These are phyloP conservation scores for Clonostachys sp. DNA, from an alignment of 2,329 filamentous ascomycete genomes.

Conservation along the genomic window DNA sequence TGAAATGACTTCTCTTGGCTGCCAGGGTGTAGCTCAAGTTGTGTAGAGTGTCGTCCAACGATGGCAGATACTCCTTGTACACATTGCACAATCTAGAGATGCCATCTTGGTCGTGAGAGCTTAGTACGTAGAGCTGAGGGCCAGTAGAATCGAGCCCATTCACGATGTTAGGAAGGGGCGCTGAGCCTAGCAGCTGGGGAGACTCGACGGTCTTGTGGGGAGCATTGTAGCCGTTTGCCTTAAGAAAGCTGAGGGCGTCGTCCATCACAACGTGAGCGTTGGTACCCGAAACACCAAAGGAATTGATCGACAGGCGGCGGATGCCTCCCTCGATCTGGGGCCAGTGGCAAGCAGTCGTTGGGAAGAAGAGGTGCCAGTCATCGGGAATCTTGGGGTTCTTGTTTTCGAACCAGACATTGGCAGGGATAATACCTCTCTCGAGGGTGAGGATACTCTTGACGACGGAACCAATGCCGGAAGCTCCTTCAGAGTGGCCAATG, in stretches of 20 bases:
- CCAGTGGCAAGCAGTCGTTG: slow-evolving; percentile 14
- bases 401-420: slow-evolving; percentile 20
- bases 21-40: slow-evolving; percentile 3
- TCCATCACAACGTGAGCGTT: slow-evolving; percentile 17
- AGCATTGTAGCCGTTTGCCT: too few relatives aligned
- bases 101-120: too few relatives aligned
- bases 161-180: too few relatives aligned
- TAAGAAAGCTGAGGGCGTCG: neutral
- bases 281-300: slow-evolving; percentile 25
- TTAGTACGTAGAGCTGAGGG: too few relatives aligned
- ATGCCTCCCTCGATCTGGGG: slow-evolving; percentile 18
- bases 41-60: neutral
- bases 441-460: slow-evolving; percentile 10
- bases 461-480: slow-evolving; percentile 14
- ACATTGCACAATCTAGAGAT: slow-evolving; percentile 1
- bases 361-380: neutral
- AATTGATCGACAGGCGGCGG: slow-evolving; percentile 19
- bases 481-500: slow-evolving; percentile 17
- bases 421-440: slow-evolving; percentile 13
- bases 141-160: too few relatives aligned
- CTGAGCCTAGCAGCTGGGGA: too few relatives aligned
- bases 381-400: slow-evolving; percentile 13
- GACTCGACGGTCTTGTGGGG: too few relatives aligned
- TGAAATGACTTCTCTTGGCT: neutral
- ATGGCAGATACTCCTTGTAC: neutral